Evolutionary conservation across 257 asterid species (phyloP).

Genomic region (Penstemon newberryi): DNA sequence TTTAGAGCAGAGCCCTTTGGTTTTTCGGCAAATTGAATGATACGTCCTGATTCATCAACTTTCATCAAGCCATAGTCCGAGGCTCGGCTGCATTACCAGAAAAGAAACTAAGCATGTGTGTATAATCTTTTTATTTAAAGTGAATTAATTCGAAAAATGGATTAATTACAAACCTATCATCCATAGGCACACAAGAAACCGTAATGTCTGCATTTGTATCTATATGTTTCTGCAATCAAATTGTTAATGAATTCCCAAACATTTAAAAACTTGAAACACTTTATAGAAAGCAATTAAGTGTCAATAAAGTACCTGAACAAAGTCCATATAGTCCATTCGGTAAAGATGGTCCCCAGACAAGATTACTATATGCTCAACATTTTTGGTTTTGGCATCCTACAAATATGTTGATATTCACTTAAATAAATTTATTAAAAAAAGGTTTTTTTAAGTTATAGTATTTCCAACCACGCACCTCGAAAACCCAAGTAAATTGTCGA

Average conservation of each 20-base stretch:
- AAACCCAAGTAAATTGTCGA: conserved; percentile 89
- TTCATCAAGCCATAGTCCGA: conserved; percentile 91
- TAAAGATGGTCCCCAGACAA: conserved; percentile 97
- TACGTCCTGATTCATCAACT: conserved; percentile 68
- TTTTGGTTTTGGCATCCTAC: conserved; percentile 78
- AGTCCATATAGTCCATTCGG: conserved; percentile 96
- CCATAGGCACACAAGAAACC: conserved; percentile 93
- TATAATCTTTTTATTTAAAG: background rate
- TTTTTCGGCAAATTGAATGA: conserved; percentile 82
- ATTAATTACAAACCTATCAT: conserved; percentile 58
- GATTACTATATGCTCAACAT: conserved; percentile 73
- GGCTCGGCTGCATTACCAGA: conserved; percentile 67
- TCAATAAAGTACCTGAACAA: conserved; percentile 69
- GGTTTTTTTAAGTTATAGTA: background rate
- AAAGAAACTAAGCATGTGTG: background rate
- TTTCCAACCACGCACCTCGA: conserved; percentile 58
- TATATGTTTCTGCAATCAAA: conserved; percentile 75
- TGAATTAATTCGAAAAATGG: conserved; percentile 1
- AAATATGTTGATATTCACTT: conserved; percentile 14
- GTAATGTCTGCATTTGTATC: conserved; percentile 92
- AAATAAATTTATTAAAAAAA: conserved; percentile 17
- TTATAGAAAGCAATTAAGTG: background rate
- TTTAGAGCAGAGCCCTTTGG: conserved; percentile 76
- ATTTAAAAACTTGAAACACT: background rate
- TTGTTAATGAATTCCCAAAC: conserved; percentile 12